phyloP scores from a whole-genome alignment of 768 basidiomycete species.

The Lepiota subincarnata region DNA sequence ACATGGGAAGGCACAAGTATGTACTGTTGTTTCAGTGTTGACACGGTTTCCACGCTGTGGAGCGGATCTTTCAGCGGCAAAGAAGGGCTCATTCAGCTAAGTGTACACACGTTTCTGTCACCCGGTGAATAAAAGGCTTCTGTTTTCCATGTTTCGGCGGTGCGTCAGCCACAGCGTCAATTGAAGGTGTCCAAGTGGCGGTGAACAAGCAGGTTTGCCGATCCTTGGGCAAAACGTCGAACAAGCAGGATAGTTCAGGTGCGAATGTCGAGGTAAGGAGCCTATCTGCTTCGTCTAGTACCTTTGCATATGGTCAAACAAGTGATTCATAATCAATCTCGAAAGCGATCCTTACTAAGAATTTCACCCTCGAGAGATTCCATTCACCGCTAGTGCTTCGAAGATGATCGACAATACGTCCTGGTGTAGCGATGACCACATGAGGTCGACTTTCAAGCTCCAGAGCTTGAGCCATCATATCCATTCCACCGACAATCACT shows the following conservation, averaged over 20 bases:
- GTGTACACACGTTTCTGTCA: constrained; percentile 53
- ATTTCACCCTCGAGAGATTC: constrained; percentile 81
- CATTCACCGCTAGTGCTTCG: constrained; percentile 75
- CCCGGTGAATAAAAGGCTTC: constrained; percentile 82
- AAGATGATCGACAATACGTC: constrained; percentile 88
- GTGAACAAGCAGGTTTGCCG: constrained; percentile 98
- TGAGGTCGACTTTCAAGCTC: constrained; percentile 86
- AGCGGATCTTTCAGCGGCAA: constrained; percentile 10
- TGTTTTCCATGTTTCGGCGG: constrained; percentile 79
- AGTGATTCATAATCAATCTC: not conserved
- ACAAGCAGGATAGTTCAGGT: constrained; percentile 76
- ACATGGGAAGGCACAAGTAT: constrained; percentile 93
- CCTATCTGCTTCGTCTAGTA: constrained; percentile 95
- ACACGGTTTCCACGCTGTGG: constrained; percentile 81
- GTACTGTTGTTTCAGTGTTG: constrained; percentile 83
- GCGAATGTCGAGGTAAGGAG: constrained; percentile 87
- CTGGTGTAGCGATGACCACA: constrained; percentile 93
- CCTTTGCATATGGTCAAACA: constrained; percentile 36
- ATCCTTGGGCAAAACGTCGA: constrained; percentile 70
- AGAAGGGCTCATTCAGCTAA: not conserved
- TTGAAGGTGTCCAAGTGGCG: constrained; percentile 85
- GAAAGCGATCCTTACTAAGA: constrained; percentile 52
- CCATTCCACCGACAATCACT: constrained; percentile 96
- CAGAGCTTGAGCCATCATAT: constrained; percentile 91
- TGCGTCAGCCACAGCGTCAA: constrained; percentile 71